Conservation (phyloP, 805 yeast genomes). For the Starmerella vitae region DNA sequence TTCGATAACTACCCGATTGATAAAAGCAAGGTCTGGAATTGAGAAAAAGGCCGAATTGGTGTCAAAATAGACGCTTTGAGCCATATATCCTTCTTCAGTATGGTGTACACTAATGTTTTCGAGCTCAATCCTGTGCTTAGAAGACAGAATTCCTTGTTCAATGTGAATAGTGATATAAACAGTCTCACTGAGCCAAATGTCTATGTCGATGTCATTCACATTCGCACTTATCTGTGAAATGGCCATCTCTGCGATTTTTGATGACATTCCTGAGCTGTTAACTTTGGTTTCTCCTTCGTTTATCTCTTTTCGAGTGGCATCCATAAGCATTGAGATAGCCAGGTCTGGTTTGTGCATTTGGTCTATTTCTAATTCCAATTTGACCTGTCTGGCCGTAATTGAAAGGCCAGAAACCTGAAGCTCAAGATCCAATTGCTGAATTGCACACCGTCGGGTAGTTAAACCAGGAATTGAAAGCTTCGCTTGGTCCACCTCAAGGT, state of each 20-base stretch:
- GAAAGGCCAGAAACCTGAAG: conserved; percentile 59
- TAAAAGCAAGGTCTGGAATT: conserved; percentile 4
- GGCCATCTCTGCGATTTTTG: conserved; percentile 30
- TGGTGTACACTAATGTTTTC: conserved; percentile 6
- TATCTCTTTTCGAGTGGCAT: conserved; percentile 13
- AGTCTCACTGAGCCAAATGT: conserved; percentile 1
- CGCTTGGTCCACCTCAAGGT: conserved; percentile 60
- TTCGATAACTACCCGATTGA: conserved; percentile 6
- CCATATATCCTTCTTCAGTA: background rate
- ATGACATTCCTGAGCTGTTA: conserved; percentile 3
- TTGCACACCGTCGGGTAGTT: conserved; percentile 45
- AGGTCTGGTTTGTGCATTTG: conserved; percentile 16
- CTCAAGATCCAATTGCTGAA: conserved; percentile 41
- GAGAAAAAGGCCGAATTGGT: background rate
- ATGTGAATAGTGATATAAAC: conserved; percentile 1
- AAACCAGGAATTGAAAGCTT: conserved; percentile 50
- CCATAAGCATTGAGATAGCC: conserved; percentile 19
- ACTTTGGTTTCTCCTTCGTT: conserved; percentile 3
- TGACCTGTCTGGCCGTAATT: conserved; percentile 44
- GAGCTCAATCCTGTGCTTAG: conserved; percentile 7
- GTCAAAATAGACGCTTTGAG: conserved; percentile 13
- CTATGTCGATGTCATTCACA: conserved; percentile 9
- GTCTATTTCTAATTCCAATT: conserved; percentile 27
- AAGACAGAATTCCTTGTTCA: conserved; percentile 7
- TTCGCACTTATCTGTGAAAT: conserved; percentile 25